These are phyloP conservation scores for Creolimax fragrantissima DNA, from an alignment of 78 protist genomes.

Conservation along the genomic window DNA sequence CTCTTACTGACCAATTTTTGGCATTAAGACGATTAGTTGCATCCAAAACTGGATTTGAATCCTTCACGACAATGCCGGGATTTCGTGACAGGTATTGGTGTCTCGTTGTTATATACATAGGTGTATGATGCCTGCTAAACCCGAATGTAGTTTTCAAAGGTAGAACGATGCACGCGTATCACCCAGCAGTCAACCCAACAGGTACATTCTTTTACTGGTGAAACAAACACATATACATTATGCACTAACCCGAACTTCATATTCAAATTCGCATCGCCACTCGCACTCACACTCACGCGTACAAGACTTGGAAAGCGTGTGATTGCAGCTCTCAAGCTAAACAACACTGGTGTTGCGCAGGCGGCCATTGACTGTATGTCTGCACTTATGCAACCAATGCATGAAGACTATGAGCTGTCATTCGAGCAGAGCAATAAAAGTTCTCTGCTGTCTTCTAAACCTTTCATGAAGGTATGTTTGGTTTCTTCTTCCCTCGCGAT, in stretches of 20 bases:
- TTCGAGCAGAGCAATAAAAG: slow-evolving; percentile 38
- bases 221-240: too few relatives aligned
- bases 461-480: slow-evolving; percentile 13
- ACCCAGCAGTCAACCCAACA: too few relatives aligned
- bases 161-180: too few relatives aligned
- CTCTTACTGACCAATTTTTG: slow-evolving; percentile 22
- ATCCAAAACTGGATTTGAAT: slow-evolving; percentile 41
- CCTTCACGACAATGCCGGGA: slow-evolving; percentile 16
- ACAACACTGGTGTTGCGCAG: slow-evolving; percentile 38
- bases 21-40: slow-evolving; percentile 37
- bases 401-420: slow-evolving; percentile 41
- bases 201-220: too few relatives aligned
- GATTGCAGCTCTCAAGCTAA: not conserved
- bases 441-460: not conserved
- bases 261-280: too few relatives aligned
- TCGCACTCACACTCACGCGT: too few relatives aligned
- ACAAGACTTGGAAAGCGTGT: not conserved
- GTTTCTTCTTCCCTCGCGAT: too few relatives aligned
- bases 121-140: too few relatives aligned
- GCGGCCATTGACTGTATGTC: slow-evolving; percentile 45
- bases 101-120: not conserved
- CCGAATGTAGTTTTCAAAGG: too few relatives aligned
- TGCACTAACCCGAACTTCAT: too few relatives aligned
- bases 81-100: slow-evolving; percentile 10
- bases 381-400: slow-evolving; percentile 55